Conservation (phyloP, 495 filamentous ascomycete species). For the Penicillium crystallinum region DNA sequence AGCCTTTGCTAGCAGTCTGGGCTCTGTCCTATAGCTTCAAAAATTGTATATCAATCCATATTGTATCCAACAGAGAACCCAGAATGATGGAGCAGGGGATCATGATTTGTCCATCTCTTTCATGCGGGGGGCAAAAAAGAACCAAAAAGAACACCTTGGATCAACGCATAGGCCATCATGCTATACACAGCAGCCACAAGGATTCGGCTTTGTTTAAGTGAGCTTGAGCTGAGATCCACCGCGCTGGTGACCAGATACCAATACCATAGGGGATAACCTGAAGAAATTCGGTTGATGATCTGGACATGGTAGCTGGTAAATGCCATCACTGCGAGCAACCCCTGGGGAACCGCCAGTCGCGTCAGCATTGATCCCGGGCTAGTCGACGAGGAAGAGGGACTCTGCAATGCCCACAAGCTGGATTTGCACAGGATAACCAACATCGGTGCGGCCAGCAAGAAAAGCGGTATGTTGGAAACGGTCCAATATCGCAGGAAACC, state of each 20-base stretch:
- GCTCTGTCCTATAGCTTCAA: background rate
- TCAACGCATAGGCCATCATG: constrained; percentile 74
- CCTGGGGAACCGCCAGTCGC: constrained; percentile 61
- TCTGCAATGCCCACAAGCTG: constrained; percentile 43
- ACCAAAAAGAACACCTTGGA: constrained; percentile 81
- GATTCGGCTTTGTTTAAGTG: constrained; percentile 15
- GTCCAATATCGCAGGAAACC: constrained; percentile 93
- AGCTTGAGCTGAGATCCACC: constrained; percentile 17
- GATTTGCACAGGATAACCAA: constrained; percentile 63
- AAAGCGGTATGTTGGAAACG: constrained; percentile 77
- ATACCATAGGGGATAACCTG: constrained; percentile 87
- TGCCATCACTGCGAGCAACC: constrained; percentile 65
- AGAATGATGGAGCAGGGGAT: background rate
- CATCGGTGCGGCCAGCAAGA: constrained; percentile 77
- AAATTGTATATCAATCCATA: background rate
- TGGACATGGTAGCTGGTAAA: constrained; percentile 84
- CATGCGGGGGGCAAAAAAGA: constrained; percentile 92
- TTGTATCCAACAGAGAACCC: background rate
- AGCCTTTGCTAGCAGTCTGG: background rate
- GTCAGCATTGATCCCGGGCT: constrained; percentile 46
- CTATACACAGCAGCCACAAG: constrained; percentile 47
- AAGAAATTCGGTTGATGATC: constrained; percentile 84
- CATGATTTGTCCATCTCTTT: background rate
- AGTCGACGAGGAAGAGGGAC: constrained; percentile 18
- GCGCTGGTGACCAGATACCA: constrained; percentile 60